Base-by-base conservation (phyloP, 2,329 filamentous ascomycete species). In the Emergomyces africanus region DNA sequence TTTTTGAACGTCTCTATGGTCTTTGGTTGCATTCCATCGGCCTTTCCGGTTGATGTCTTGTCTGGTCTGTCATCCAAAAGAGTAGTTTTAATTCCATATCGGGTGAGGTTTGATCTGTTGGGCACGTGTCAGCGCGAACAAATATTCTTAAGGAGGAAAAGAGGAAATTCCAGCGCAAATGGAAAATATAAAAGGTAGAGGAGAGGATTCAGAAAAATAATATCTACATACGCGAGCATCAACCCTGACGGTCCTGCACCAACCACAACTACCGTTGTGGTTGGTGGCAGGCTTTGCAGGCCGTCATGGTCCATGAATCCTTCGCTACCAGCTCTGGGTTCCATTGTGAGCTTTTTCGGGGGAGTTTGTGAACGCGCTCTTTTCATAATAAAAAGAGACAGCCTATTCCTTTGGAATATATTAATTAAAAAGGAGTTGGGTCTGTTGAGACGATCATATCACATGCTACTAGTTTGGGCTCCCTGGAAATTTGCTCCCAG, bases 1-100 rank as follows among this genome's bases (percentile, higher is more conserved):
- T 89, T 86, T 62, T 83, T 81, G 65, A 89, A 81, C 0, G 87
- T 90, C 74, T 90, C 87, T 66, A 90, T 88, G 0, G 86, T 87
- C 73, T 90, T 90, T 50, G 87, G 87, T 67, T 90, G 87, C 57
- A 90, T 75, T 46, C 87, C 87, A 70, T 90, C 87, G 62, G 86
- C 86, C 59, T 81, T 77, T 48, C 86, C 86, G 9, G 84, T 85
- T 5, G 82, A 77, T 1, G 87, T 90, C 66, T 83, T 83, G 65
- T 87, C 81, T 39, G 81, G 76, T 63, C 86, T 76, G 61, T 76
- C 74, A 63, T 79, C 77, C 48, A 82, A 66, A 44, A 82, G 78
- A 53, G 76, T 71, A 3, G 77, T 73, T 2, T 72, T 74, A 61
- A 81, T 73, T 28, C 75, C 74, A 64, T 76, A 79, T 57, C 70